These are phyloP conservation scores for Camellia granthamiana DNA, from an alignment of 148 eudicot genomes.

Conservation along the genomic window DNA sequence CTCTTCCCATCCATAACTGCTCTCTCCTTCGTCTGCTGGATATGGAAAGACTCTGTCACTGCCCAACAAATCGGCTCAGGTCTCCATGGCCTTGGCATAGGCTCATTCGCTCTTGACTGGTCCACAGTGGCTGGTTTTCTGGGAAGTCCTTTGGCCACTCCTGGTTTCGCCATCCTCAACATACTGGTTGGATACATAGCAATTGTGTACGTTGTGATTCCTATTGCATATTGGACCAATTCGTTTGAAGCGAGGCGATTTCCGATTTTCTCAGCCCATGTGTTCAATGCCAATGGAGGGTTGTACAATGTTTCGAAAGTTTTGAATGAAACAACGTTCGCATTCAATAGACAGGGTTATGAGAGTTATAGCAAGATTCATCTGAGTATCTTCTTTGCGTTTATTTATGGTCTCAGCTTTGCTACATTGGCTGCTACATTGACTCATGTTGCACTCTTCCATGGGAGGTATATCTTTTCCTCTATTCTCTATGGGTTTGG, in stretches of 20 bases:
- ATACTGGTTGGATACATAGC: conserved; percentile 32
- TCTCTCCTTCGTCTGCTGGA: conserved; percentile 40
- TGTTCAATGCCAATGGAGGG: conserved; percentile 29
- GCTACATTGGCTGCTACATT: conserved; percentile 36
- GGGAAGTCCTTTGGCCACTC: conserved; percentile 46
- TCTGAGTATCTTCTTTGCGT: conserved; percentile 29
- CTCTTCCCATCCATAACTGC: conserved; percentile 36
- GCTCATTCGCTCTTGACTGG: conserved; percentile 49
- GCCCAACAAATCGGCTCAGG: conserved; percentile 46
- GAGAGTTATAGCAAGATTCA: conserved; percentile 26
- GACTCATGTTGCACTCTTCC: conserved; percentile 35
- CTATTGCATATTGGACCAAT: conserved; percentile 36
- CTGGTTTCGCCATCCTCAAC: conserved; percentile 41
- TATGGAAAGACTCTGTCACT: conserved; percentile 38
- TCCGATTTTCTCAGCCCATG: conserved; percentile 38
- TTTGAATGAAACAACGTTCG: conserved; percentile 26
- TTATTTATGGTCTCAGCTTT: conserved; percentile 31
- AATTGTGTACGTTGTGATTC: conserved; percentile 29
- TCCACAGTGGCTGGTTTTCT: conserved; percentile 36
- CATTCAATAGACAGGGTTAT: conserved; percentile 27
- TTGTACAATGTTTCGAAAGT: conserved; percentile 25
- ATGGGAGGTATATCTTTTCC: conserved; percentile 28
- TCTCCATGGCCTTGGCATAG: conserved; percentile 38
- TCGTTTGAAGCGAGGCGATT: conserved; percentile 30
- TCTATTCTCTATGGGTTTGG: too few relatives aligned